These are phyloP conservation scores for Baorangia bicolor DNA, from an alignment of 768 basidiomycete genomes.

Conservation along the genomic window DNA sequence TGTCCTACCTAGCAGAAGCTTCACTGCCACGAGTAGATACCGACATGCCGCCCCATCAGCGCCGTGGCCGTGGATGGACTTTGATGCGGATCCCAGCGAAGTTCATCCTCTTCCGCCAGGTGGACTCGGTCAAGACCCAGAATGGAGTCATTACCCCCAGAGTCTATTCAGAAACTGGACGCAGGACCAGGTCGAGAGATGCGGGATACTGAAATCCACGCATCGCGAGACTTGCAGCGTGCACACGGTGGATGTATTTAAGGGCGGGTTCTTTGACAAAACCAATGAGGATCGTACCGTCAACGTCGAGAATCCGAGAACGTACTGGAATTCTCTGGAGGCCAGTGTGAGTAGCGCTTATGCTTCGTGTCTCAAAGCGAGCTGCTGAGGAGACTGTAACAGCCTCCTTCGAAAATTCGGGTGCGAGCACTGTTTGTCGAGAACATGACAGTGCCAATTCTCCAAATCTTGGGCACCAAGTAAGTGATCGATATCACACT, in stretches of 20 bases:
- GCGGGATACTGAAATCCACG: constrained; percentile 23
- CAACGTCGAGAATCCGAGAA: constrained; percentile 15
- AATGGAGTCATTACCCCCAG: constrained; percentile 33
- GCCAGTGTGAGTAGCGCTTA: constrained; percentile 31
- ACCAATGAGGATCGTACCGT: not conserved
- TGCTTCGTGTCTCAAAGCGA: not conserved
- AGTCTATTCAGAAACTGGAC: constrained; percentile 38
- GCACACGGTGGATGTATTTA: constrained; percentile 25
- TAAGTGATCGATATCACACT: constrained; percentile 23
- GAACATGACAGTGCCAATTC: constrained; percentile 46
- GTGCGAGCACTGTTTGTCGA: constrained; percentile 54
- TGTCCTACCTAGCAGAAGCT: not conserved
- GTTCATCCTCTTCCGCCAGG: constrained; percentile 18
- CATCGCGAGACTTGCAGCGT: constrained; percentile 14
- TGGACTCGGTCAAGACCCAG: not conserved
- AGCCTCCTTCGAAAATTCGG: constrained; percentile 39
- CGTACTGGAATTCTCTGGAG: constrained; percentile 33
- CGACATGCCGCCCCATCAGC: constrained; percentile 42
- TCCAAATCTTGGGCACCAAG: constrained; percentile 60
- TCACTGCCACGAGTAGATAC: constrained; percentile 22
- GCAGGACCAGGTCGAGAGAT: constrained; percentile 30
- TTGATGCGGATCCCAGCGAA: constrained; percentile 28
- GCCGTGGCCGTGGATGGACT: constrained; percentile 44
- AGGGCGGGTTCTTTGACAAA: constrained; percentile 18
- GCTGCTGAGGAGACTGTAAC: not conserved